These are phyloP conservation scores for Lasiosphaeriaceae sp. DNA, from an alignment of 495 filamentous ascomycete species.

Conservation along the genomic window DNA sequence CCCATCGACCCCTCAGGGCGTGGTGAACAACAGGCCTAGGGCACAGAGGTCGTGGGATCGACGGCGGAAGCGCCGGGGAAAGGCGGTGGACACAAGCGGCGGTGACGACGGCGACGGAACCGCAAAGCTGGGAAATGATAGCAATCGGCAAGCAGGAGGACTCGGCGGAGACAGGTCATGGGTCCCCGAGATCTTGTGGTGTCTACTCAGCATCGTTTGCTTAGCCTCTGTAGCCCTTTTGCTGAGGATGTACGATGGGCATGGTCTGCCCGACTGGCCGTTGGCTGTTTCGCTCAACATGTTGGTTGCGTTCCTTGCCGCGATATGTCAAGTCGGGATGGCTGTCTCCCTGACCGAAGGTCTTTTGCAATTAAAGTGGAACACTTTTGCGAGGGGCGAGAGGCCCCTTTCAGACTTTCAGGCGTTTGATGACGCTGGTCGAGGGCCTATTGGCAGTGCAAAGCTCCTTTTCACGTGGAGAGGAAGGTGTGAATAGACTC, in stretches of 20 bases:
- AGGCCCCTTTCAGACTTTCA: conserved; percentile 41
- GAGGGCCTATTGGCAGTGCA: conserved; percentile 34
- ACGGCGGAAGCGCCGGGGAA: conserved; percentile 10
- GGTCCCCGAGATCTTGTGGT: conserved; percentile 23
- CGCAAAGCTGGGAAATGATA: not conserved
- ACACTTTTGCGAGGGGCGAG: conserved; percentile 37
- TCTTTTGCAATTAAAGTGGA: conserved; percentile 48
- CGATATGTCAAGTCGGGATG: conserved; percentile 39
- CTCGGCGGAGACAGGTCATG: conserved; percentile 5
- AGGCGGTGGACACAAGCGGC: not conserved
- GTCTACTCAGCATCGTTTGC: conserved; percentile 18
- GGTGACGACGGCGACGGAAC: not conserved
- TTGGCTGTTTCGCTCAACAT: conserved; percentile 46
- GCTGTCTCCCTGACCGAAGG: conserved; percentile 36
- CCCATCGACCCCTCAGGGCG: conserved; percentile 1
- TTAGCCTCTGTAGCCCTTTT: conserved; percentile 30
- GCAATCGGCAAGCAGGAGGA: not conserved
- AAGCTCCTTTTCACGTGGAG: conserved; percentile 29
- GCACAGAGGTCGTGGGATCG: conserved; percentile 13
- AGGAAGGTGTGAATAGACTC: conserved; percentile 19
- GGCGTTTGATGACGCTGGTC: conserved; percentile 41
- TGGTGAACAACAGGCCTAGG: conserved; percentile 2
- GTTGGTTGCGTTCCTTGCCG: conserved; percentile 41
- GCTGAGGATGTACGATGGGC: conserved; percentile 36
- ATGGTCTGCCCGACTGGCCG: conserved; percentile 40